phyloP scores from a whole-genome alignment of 2,329 filamentous ascomycete species.

The Capronia epimyces region DNA sequence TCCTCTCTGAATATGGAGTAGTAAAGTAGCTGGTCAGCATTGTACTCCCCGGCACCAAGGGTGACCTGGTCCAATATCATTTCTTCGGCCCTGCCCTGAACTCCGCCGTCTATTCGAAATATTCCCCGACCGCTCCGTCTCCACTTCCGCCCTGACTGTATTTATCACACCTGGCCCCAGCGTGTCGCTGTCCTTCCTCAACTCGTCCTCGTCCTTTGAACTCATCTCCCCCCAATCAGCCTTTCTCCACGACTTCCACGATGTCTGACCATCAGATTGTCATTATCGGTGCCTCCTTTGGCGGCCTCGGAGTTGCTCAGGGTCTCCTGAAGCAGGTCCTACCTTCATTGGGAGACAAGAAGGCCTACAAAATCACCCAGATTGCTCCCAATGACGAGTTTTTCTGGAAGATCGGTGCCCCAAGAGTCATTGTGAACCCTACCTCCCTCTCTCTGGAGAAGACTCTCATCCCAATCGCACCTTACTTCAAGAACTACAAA shows the following conservation, averaged over 20 bases:
- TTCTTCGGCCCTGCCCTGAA: neutral
- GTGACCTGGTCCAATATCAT: too few relatives aligned
- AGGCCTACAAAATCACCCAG: conserved; percentile 49
- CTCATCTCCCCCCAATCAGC: neutral
- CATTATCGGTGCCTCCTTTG: conserved; percentile 38
- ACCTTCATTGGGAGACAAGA: conserved; percentile 30
- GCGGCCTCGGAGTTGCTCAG: conserved; percentile 36
- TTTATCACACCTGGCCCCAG: neutral
- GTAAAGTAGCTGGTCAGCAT: too few relatives aligned
- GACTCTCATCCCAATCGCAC: conserved; percentile 46
- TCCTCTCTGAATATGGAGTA: too few relatives aligned
- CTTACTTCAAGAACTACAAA: conserved; percentile 49
- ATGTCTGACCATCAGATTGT: conserved; percentile 31
- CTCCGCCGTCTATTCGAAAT: conserved; percentile 1
- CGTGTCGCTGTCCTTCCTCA: neutral
- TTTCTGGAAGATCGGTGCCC: conserved; percentile 51
- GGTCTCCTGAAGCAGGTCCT: conserved; percentile 35
- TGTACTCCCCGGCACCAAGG: too few relatives aligned
- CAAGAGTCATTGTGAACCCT: conserved; percentile 49
- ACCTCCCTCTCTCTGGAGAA: conserved; percentile 45
- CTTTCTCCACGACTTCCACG: neutral
- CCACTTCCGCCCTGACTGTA: neutral
- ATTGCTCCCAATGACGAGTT: conserved; percentile 51
- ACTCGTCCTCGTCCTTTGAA: neutral
- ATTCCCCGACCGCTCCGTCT: too few relatives aligned